Evolutionary conservation across 805 yeast species (phyloP), one percentile per base, ranked within the genome.

Genomic region (Aciculoconidium aculeatum): DNA sequence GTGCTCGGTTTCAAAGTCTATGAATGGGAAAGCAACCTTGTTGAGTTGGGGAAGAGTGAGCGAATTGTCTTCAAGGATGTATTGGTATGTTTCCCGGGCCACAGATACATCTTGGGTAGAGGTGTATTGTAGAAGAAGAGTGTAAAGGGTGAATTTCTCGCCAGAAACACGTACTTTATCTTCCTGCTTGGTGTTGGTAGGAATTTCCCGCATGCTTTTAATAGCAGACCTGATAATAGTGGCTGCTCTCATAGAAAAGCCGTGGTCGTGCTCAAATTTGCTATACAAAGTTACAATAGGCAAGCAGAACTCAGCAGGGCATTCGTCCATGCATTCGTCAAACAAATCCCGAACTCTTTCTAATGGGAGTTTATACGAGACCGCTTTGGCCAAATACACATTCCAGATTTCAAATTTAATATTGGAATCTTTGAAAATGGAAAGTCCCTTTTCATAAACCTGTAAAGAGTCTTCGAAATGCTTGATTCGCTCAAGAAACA

Each of bases 361-460:
- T 1, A 30, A 21, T 15, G 22, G 29, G 10, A 29, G 48, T 6
- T 41, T 37, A 11, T 29, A 28, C 14, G 36, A 42, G 3, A 78
- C 39, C 0, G 75, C 67, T 31, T 71, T 75, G 0, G 68, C 53
- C 17, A 87, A 48, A 49, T 86, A 88, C 7, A 70, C 57, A 30
- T 69, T 72, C 88, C 90, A 85, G 11, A 87, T 62, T 41, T 84
- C 84, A 42, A 68, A 77, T 23, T 42, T 45, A 7, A 65, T 50
- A 3, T 72, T 64, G 1, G 85, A 78, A 37, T 70, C 76, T 8
- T 62, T 55, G 47, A 87, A 88, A 5, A 68, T 40, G 2, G 55
- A 59, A n/a, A 83, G 47, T 1, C 88, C 94, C 6, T 71, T 53
- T 46, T 86, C 95, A 53, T 74, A 85, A 0, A 80, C 65, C 28